Evolutionary conservation across 2,329 filamentous ascomycete genomes (phyloP), one percentile per base, ranked within the genome.

Genomic region (Aspergillus calidoustus): DNA sequence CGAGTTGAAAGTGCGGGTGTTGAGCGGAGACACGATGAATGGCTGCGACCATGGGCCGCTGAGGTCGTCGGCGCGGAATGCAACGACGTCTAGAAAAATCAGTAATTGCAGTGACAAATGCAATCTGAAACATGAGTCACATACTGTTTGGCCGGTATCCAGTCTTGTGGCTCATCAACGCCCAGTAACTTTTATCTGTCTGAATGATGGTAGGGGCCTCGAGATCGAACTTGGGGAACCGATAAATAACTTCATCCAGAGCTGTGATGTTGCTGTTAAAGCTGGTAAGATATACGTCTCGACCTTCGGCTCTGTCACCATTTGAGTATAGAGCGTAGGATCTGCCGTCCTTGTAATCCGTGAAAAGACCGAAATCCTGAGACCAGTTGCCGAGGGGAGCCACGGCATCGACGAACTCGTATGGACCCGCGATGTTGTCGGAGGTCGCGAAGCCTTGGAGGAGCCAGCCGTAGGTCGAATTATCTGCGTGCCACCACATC

Each of bases 401-500:
- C 0, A 80, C 82, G 1, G 84, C 86, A 46, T 83, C 79, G 15
- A 85, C 76, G 61, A 86, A 87, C 2, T 68, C 78, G 69, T 87
- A 87, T 0, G 85, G 85, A 0, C 85, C 85, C 0, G 76, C 77
- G 58, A 85, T 82, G 30, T 79, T 81, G 58, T 84, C 80, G 0
- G 84, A 79, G 1, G 81, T 81, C 3, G 85, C 85, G 38, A 86
- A 76, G 0, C 85, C 85, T 72, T 87, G 85, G 0, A 87, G 79
- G 0, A 87, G 78, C 65, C 81, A 79, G 8, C 83, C 83, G 62
- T 87, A 87, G 0, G 79, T 83, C 7, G 79, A 79, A 62, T 87
- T 86, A 62, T 87, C 85, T 31, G 85, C 85, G 63, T 87, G 85
- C 85, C 85, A 87, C 80, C 83, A 83, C 83, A 85, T 84, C 78